Conservation (phyloP, 1,284 basidiomycete genomes). For the Sanguinoderma infundibulare region DNA sequence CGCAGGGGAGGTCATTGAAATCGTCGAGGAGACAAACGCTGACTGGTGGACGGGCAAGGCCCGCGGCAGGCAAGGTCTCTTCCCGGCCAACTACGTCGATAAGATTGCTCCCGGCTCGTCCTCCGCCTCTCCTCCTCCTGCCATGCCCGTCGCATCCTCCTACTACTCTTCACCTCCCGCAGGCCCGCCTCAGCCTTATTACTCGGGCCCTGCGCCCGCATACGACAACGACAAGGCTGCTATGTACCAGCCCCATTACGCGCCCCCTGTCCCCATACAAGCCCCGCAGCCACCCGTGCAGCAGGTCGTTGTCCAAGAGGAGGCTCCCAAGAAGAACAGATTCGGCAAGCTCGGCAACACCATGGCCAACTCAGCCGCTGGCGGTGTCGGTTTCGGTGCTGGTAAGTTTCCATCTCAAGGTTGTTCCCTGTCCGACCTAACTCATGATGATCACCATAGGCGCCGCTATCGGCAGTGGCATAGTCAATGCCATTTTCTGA, state of each 20-base stretch:
- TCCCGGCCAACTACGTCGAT: slow-evolving; percentile 68
- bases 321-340: slow-evolving; percentile 60
- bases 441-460: slow-evolving; percentile 31
- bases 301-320: slow-evolving; percentile 27
- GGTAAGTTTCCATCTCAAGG: slow-evolving; percentile 35
- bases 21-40: slow-evolving; percentile 60
- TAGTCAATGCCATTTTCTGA: slow-evolving; percentile 48
- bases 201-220: slow-evolving; percentile 8
- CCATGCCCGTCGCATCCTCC: slow-evolving; percentile 12
- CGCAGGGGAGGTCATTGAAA: slow-evolving; percentile 61
- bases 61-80: slow-evolving; percentile 63
- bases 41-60: slow-evolving; percentile 71
- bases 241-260: slow-evolving; percentile 46
- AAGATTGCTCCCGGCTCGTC: slow-evolving; percentile 38
- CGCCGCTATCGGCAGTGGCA: slow-evolving; percentile 44
- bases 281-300: slow-evolving; percentile 15
- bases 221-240: slow-evolving; percentile 31
- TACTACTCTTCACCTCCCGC: slow-evolving; percentile 18
- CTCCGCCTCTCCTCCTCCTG: slow-evolving; percentile 18
- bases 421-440: not conserved
- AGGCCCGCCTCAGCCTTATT: slow-evolving; percentile 18
- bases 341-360: slow-evolving; percentile 63
- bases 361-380: slow-evolving; percentile 69
- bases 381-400: slow-evolving; percentile 75
- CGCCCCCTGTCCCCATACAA: slow-evolving; percentile 36